These are phyloP conservation scores for Acanthamoeba royreba DNA, from an alignment of 208 protist species.

Conservation along the genomic window DNA sequence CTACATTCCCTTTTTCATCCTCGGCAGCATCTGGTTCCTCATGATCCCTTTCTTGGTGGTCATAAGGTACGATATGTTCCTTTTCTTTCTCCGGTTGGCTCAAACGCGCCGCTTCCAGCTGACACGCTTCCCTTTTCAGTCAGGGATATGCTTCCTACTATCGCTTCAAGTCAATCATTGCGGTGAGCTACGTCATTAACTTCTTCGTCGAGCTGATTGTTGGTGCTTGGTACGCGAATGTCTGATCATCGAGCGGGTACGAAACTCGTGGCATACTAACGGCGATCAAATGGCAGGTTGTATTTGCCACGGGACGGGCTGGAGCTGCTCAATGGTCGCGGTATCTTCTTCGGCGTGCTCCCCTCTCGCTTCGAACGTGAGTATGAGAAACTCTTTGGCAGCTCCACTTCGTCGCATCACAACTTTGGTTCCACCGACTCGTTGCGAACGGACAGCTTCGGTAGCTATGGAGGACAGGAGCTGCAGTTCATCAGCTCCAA, in stretches of 20 bases:
- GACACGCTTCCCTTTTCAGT: not conserved
- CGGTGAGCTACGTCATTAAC: not conserved
- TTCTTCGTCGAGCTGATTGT: not conserved
- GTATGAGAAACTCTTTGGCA: not conserved
- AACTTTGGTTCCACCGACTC: too few species aligned
- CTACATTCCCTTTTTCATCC: not conserved
- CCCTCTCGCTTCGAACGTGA: not conserved
- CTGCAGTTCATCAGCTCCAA: not conserved
- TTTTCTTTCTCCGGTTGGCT: not conserved
- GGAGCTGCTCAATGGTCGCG: not conserved
- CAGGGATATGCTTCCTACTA: not conserved
- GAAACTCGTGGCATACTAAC: not conserved
- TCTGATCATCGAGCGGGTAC: not conserved
- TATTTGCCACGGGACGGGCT: not conserved
- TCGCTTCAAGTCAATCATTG: not conserved
- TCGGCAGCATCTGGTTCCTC: not conserved
- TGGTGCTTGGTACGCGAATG: not conserved
- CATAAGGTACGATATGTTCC: not conserved
- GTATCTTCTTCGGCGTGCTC: not conserved
- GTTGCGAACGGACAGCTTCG: not conserved
- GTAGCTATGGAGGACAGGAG: not conserved
- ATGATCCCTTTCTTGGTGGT: not conserved
- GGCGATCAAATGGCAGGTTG: not conserved
- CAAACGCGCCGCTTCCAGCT: not conserved
- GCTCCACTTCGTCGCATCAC: not conserved